phyloP scores from a whole-genome alignment of 2,329 filamentous ascomycete genomes.

The Pseudocercospora pini-densiflorae region DNA sequence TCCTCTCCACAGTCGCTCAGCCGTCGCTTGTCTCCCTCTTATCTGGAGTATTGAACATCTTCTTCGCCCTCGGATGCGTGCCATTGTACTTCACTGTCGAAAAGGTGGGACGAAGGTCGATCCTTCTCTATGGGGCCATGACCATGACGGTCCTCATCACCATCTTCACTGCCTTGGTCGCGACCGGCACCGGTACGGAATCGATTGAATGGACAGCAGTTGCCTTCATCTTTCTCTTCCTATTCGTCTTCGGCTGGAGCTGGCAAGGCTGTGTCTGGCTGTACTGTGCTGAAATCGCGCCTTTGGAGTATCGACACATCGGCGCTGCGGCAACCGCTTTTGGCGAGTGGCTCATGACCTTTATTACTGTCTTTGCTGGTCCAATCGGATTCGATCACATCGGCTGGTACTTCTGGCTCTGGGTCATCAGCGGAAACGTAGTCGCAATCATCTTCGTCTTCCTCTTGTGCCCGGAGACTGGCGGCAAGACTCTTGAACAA shows the following conservation, averaged over 20 bases:
- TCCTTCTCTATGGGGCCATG: slow-evolving; percentile 20
- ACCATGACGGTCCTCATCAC: slow-evolving; percentile 18
- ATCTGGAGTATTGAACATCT: slow-evolving; percentile 21
- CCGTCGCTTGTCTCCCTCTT: slow-evolving; percentile 14
- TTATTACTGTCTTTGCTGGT: slow-evolving; percentile 21
- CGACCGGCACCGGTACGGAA: slow-evolving; percentile 2
- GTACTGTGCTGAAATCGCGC: slow-evolving; percentile 20
- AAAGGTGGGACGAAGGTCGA: slow-evolving; percentile 15
- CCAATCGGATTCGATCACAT: slow-evolving; percentile 14
- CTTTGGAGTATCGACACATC: slow-evolving; percentile 21
- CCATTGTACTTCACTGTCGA: slow-evolving; percentile 20
- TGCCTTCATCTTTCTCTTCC: slow-evolving; percentile 18
- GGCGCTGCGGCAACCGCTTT: slow-evolving; percentile 13
- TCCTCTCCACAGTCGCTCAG: slow-evolving; percentile 14
- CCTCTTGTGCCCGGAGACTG: slow-evolving; percentile 20
- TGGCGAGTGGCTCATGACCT: slow-evolving; percentile 23
- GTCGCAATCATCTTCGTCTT: slow-evolving; percentile 22
- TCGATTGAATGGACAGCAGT: slow-evolving; percentile 19
- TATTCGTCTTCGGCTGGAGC: slow-evolving; percentile 16
- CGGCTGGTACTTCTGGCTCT: slow-evolving; percentile 26
- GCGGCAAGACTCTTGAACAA: slow-evolving; percentile 24
- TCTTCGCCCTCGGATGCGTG: slow-evolving; percentile 18
- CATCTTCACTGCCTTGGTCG: slow-evolving; percentile 15
- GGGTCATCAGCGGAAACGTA: slow-evolving; percentile 23
- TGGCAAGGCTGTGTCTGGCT: slow-evolving; percentile 22